Conservation (phyloP, 208 protist genomes). For the Spongospora subterranea region DNA sequence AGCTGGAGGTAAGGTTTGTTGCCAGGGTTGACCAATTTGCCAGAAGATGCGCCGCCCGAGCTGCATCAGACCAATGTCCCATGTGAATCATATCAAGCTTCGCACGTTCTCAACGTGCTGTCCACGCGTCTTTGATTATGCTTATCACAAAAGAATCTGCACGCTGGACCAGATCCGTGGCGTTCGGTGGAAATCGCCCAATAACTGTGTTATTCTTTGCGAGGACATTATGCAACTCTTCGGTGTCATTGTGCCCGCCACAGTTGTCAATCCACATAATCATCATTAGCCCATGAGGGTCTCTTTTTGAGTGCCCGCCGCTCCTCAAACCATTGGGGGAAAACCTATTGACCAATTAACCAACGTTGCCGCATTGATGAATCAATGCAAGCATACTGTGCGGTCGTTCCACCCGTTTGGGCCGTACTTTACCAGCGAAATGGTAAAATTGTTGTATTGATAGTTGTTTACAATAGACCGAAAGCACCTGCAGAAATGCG, state of each 20-base stretch:
- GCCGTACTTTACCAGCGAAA: too few relatives aligned
- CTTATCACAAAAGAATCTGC: not conserved
- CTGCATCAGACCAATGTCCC: not conserved
- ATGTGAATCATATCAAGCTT: not conserved
- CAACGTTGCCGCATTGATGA: too few relatives aligned
- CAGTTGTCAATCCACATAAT: not conserved
- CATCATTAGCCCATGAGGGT: not conserved
- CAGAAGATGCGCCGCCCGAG: not conserved
- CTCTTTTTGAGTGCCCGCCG: not conserved
- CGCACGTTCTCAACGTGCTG: not conserved
- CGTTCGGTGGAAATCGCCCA: not conserved
- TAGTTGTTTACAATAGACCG: too few relatives aligned
- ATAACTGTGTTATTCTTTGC: not conserved
- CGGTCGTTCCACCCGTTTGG: too few relatives aligned
- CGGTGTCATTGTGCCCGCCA: not conserved
- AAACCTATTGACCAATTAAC: not conserved
- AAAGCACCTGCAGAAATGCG: too few relatives aligned
- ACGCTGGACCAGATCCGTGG: not conserved
- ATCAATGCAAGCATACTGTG: too few relatives aligned
- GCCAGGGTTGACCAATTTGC: not conserved
- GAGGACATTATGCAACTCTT: not conserved
- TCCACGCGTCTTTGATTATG: not conserved
- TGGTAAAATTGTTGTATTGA: too few relatives aligned
- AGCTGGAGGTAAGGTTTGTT: conserved; percentile 3
- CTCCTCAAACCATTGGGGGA: not conserved